Evolutionary conservation across 177 flowering plant species (phyloP).

Genomic region (Telopea speciosissima): DNA sequence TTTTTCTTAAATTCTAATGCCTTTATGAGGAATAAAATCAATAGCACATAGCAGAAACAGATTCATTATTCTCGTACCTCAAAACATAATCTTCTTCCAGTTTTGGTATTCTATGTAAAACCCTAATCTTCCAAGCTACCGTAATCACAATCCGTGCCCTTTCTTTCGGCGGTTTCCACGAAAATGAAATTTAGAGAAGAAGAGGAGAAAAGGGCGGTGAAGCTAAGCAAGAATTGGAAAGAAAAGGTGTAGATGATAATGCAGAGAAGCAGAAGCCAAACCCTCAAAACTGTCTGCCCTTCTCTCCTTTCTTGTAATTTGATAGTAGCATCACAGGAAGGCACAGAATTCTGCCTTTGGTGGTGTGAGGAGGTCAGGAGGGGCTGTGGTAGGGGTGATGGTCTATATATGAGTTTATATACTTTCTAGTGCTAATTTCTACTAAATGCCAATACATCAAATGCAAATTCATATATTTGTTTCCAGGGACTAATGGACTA

Average conservation of each 20-base stretch:
- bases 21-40: background rate
- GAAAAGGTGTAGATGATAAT: conserved; percentile 20
- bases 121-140: background rate
- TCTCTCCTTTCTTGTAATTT: background rate
- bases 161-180: background rate
- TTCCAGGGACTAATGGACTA: no score
- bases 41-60: background rate
- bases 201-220: conserved; percentile 8
- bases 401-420: background rate
- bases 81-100: background rate
- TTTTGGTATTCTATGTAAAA: background rate
- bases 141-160: conserved; percentile 2
- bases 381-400: background rate
- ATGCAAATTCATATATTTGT: background rate
- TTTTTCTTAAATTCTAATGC: background rate
- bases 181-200: background rate
- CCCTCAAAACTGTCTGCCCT: conserved; percentile 22
- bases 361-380: background rate
- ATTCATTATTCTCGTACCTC: background rate
- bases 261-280: conserved; percentile 21
- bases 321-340: background rate
- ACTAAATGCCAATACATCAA: background rate
- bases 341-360: background rate
- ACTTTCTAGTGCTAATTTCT: no score
- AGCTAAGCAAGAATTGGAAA: conserved; percentile 29